Evolutionary conservation across 192 early-diverging fungal species (phyloP), one percentile per base, ranked within the genome.

Genomic region (Coemansia biformis): DNA sequence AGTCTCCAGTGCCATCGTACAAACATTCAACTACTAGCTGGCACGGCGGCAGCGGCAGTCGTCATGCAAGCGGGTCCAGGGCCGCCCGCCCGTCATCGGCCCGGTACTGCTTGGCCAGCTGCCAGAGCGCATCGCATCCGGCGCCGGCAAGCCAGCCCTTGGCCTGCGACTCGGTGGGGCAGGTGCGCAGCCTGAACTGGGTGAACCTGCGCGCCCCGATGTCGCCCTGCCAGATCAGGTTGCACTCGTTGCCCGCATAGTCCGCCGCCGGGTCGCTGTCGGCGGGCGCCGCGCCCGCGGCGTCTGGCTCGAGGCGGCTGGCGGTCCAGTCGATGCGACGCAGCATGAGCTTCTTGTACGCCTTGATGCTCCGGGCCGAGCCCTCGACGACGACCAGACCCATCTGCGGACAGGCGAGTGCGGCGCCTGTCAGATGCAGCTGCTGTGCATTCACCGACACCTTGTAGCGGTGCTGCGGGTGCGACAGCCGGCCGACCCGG

Each of bases 271-370:
- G 52, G 17, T 38, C 43, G 10, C 22, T 50, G 21, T 37, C 32
- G 8, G 39, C 18, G 21, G 63, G 63, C 3, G 76, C 81, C 4
- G 29, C 57, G 4, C 43, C 59, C 12, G 65, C 78, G 21, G 55
- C 55, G 21, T 67, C 62, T 13, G 71, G 53, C 46, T 30, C 77
- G 24, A 26, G 24, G 3, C 6, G 76, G 16, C 45, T 43, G 41
- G 61, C 50, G 14, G 52, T 72, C 96, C 96, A 99, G 60, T 98
- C 83, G 53, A 99, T 97, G 15, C 96, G 79, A 22, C 88, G 66
- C 11, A 96, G 77, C 96, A 99, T 92, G 17, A 99, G 74, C 52
- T 94, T 93, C 64, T 96, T 99, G 78, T 93, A 99, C 26, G 82
- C 79, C 51, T 89, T 89, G 54, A 96, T 78, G 2, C 79, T 82